Evolutionary conservation across 177 flowering plant species (phyloP), one percentile per base, ranked within the genome.

Genomic region (Telopea speciosissima): DNA sequence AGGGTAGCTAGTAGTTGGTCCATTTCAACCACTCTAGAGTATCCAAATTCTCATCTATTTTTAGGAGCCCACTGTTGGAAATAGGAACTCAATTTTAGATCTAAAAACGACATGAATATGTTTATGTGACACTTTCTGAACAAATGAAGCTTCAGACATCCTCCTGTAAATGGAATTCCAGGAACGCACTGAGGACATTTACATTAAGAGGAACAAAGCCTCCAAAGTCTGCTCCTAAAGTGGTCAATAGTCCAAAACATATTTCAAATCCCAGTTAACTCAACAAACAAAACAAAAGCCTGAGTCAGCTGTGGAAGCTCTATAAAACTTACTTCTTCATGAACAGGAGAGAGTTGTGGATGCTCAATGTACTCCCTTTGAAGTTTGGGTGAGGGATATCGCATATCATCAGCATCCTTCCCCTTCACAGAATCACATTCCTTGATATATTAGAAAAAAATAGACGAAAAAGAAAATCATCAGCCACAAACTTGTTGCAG

Each of bases 301-400:
- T 3, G n/a, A 58, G 54, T 49, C 54, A 49, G 54, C 14, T 49
- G 54, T 49, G 54, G 9, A 8, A 64, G 67, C 45, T 1, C 52
- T 4, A 2, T 22, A 52, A 49, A 23, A 62, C 85, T 71, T 81
- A 85, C 89, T 75, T 77, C 84, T 70, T 85, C 84, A 65, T 70
- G 79, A 74, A 84, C 82, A 67, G 86, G 87, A 71, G 82, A 70
- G 33, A 85, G 83, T 59, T 62, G 65, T 25, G 68, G 76, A 74
- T 78, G 75, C 45, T 71, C 76, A 8, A 75, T 31, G 62, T 75
- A 65, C 4, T 74, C 75, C 73, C 67, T 69, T 61, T 66, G 62
- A 36, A 65, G 17, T 60, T 42, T 72, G n/a, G 68, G 67, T 45
- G 79, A 68, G 67, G 33, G 28, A 17, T 67, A 66, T 24, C 22